These are phyloP conservation scores for Tuber borchii DNA, from an alignment of 495 filamentous ascomycete species.

Conservation along the genomic window DNA sequence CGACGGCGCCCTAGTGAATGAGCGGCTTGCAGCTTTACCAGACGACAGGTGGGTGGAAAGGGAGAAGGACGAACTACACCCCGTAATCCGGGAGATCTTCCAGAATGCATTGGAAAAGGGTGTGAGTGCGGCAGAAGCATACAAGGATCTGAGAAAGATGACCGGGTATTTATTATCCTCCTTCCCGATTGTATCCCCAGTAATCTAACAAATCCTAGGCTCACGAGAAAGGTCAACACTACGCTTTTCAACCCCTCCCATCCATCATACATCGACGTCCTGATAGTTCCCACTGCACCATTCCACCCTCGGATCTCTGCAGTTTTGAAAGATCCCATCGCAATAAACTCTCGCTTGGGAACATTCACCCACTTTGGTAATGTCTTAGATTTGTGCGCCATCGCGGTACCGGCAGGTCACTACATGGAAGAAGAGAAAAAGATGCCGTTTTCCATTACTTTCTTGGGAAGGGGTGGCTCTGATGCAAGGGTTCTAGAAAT, in stretches of 20 bases:
- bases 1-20: constrained; percentile 52
- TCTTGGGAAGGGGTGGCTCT: constrained; percentile 52
- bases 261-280: constrained; percentile 49
- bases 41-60: constrained; percentile 44
- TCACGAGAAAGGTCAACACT: constrained; percentile 23
- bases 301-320: constrained; percentile 55
- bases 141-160: constrained; percentile 46
- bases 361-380: constrained; percentile 61
- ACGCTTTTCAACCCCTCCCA: constrained; percentile 19
- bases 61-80: constrained; percentile 48
- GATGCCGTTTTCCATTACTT: constrained; percentile 60
- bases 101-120: constrained; percentile 46
- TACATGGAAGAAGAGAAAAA: constrained; percentile 42
- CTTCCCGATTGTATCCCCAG: not conserved
- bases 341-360: constrained; percentile 52
- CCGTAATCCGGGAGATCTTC: constrained; percentile 53
- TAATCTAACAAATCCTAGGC: constrained; percentile 3
- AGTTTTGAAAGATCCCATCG: constrained; percentile 53
- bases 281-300: constrained; percentile 58
- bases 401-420: constrained; percentile 53
- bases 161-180: constrained; percentile 9
- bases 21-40: constrained; percentile 51
- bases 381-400: constrained; percentile 58
- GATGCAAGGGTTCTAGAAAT: constrained; percentile 55
- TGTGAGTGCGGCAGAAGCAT: constrained; percentile 52